phyloP scores from a whole-genome alignment of 2,329 filamentous ascomycete species.

The Neopestalotiopsis sp. region DNA sequence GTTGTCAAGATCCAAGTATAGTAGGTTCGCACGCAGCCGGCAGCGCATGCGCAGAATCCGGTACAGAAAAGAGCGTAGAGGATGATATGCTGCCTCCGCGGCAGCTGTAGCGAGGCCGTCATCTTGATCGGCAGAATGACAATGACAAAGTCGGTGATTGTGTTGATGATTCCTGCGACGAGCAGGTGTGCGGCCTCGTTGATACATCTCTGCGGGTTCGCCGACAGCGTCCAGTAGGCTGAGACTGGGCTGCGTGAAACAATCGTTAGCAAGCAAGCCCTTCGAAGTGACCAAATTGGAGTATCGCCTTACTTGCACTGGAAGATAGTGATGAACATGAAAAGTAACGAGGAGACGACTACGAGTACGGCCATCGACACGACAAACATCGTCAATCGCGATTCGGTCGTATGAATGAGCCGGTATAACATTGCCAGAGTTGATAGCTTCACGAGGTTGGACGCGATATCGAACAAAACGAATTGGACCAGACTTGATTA shows the following conservation, averaged over 20 bases:
- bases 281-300: neutral
- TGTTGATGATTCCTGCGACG: slow-evolving; percentile 60
- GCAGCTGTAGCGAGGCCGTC: slow-evolving; percentile 48
- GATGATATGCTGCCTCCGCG: slow-evolving; percentile 47
- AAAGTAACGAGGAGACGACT: slow-evolving; percentile 30
- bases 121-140: slow-evolving; percentile 53
- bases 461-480: slow-evolving; percentile 37
- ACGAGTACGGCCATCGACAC: slow-evolving; percentile 29
- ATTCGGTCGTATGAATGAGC: slow-evolving; percentile 32
- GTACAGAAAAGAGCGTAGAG: slow-evolving; percentile 51
- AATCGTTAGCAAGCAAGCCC: too few relatives aligned
- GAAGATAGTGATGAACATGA: slow-evolving; percentile 37
- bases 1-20: slow-evolving; percentile 35
- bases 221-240: slow-evolving; percentile 41
- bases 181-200: slow-evolving; percentile 55
- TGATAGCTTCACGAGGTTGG: slow-evolving; percentile 41
- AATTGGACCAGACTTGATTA: slow-evolving; percentile 31
- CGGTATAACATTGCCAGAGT: slow-evolving; percentile 40
- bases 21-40: slow-evolving; percentile 39
- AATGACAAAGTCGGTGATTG: slow-evolving; percentile 59
- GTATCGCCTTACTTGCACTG: slow-evolving; percentile 35
- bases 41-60: slow-evolving; percentile 46
- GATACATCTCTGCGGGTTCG: slow-evolving; percentile 43
- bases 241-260: slow-evolving; percentile 33
- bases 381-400: slow-evolving; percentile 32